Base-by-base conservation (phyloP, 345 rosid genomes). In the Rubroshorea leprosula region DNA sequence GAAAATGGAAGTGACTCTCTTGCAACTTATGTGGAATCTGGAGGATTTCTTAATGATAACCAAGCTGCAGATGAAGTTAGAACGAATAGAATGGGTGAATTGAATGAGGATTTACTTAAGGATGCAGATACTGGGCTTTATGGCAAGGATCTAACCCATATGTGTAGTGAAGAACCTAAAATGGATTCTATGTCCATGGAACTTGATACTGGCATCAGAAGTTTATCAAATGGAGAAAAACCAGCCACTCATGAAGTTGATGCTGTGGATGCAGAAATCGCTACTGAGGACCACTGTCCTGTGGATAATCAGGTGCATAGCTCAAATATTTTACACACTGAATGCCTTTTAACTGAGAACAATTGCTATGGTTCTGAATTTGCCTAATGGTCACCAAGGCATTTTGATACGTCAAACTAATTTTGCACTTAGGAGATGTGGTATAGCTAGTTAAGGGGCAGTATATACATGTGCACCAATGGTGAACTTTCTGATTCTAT, bases 91-190 rank as follows among this genome's bases (percentile, higher is more conserved):
- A 41, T 54, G 10, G 57, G 60, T 46, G 55, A 44, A 27, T 67
- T 48, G 57, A 69, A 61, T 53, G 73, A 62, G 61, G 84, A 69
- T 56, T 75, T 46, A 31, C 47, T 23, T 50, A 35, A 48, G 61
- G 70, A 49, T 72, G 55, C 55, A 54, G 75, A 62, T 62, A 70
- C 57, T 31, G 76, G 65, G 54, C 58, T 44, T 60, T 71, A 62
- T 70, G 81, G 71, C 52, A 72, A 63, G 66, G 69, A 58, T 22
- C 65, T 63, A 46, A 39, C 50, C 50, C 19, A 61, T 16, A n/a
- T n/a, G n/a, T 54, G 47, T 29, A 71, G 61, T 77, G 85, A 80
- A 49, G 83, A n/a, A n/a, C n/a, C 61, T 54, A 51, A 52, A 51
- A 64, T 62, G 44, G 58, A 68, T 65, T 49, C 54, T 56, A 20